Evolutionary conservation across 768 basidiomycete species (phyloP).

Genomic region (Strobilomyces confusus): DNA sequence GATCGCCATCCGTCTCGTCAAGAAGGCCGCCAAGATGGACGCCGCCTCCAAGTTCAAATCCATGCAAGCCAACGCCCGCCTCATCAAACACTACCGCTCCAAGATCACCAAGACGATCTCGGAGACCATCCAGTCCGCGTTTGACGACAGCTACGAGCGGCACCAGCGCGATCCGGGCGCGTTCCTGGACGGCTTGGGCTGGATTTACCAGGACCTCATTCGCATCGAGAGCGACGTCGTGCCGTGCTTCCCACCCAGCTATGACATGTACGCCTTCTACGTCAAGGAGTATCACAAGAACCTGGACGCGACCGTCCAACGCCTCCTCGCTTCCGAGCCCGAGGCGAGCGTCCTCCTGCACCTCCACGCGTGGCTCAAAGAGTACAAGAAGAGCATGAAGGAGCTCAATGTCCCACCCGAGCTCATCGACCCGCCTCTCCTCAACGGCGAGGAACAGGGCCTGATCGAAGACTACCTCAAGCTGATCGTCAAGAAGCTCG

Average conservation of each 20-base stretch:
- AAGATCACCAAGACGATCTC: conserved; percentile 80
- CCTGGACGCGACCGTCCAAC: conserved; percentile 69
- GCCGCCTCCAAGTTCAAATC: conserved; percentile 92
- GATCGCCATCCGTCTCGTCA: conserved; percentile 89
- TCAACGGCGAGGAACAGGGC: conserved; percentile 90
- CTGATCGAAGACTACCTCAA: conserved; percentile 95
- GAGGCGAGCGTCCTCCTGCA: conserved; percentile 86
- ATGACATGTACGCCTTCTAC: conserved; percentile 81
- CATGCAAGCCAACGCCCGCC: conserved; percentile 86
- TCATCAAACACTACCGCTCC: conserved; percentile 93
- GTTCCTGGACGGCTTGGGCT: conserved; percentile 76
- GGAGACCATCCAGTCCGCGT: conserved; percentile 68
- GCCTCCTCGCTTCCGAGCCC: conserved; percentile 65
- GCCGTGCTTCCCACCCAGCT: conserved; percentile 88
- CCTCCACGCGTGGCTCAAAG: conserved; percentile 92
- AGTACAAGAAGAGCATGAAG: conserved; percentile 94
- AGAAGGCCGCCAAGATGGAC: conserved; percentile 89
- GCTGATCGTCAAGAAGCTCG: conserved; percentile 90
- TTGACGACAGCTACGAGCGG: conserved; percentile 61
- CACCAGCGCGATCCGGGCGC: conserved; percentile 60
- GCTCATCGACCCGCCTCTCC: conserved; percentile 81
- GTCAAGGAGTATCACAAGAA: conserved; percentile 89
- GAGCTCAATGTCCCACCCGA: conserved; percentile 82
- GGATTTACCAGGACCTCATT: conserved; percentile 94
- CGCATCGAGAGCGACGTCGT: conserved; percentile 88